phyloP scores from a whole-genome alignment of 2,329 filamentous ascomycete genomes.

The Fusarium coicis region DNA sequence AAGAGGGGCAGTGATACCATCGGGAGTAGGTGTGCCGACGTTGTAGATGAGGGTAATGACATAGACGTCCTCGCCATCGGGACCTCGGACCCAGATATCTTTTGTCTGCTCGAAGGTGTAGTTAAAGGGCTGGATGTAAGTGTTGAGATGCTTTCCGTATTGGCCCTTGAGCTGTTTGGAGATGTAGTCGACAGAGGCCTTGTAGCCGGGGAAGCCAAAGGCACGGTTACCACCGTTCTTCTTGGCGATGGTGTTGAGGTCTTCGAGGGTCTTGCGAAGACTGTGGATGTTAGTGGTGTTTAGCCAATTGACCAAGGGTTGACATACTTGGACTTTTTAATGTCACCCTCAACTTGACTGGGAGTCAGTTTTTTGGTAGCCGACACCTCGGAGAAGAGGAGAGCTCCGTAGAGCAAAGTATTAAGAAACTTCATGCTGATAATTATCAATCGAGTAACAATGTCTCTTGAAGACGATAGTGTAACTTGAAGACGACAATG shows the following conservation, averaged over 20 bases:
- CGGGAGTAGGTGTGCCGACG: slow-evolving; percentile 53
- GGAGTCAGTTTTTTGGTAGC: slow-evolving; percentile 39
- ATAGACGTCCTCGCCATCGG: slow-evolving; percentile 56
- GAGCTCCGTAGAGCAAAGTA: slow-evolving; percentile 34
- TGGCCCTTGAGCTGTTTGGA: slow-evolving; percentile 56
- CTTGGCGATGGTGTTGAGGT: slow-evolving; percentile 64
- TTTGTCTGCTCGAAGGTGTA: slow-evolving; percentile 57
- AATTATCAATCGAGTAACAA: neutral
- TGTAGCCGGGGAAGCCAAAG: slow-evolving; percentile 68
- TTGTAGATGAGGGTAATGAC: slow-evolving; percentile 60
- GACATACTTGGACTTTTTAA: slow-evolving; percentile 38
- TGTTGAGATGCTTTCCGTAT: slow-evolving; percentile 56
- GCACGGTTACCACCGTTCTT: slow-evolving; percentile 69
- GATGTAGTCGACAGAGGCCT: slow-evolving; percentile 67
- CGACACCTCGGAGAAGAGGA: slow-evolving; percentile 33
- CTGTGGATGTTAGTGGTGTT: slow-evolving; percentile 47
- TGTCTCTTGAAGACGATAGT: too few species aligned
- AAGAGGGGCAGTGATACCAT: slow-evolving; percentile 52
- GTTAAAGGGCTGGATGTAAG: slow-evolving; percentile 58
- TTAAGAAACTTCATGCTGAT: slow-evolving; percentile 39
- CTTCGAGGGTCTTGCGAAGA: slow-evolving; percentile 63
- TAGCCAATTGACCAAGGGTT: accelerated
- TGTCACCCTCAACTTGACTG: slow-evolving; percentile 40
- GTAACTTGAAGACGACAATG: neutral
- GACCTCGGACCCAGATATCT: slow-evolving; percentile 56